Base-by-base conservation (phyloP, 2,329 filamentous ascomycete species). In the Alternaria sp. region DNA sequence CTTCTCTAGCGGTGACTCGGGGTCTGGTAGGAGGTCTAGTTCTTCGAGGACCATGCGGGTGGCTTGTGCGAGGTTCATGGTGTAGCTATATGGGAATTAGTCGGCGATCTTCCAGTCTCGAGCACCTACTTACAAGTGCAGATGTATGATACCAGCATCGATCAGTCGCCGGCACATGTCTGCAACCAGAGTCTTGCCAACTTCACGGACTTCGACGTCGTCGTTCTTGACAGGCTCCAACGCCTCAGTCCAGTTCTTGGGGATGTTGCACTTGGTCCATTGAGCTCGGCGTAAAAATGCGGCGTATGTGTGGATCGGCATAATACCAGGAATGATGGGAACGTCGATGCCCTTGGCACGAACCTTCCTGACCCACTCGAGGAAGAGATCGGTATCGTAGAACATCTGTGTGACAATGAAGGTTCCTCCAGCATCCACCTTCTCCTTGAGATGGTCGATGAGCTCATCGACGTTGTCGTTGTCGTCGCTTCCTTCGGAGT, bases 401-500 rank as follows among this genome's bases (percentile, higher is more conserved):
- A 98, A 98, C 96, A 99, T 99, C 83, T 99, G 96, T 0, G 96
- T 98, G 58, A 99, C 92, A 68, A 99, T 92, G 79, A 98, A 99
- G 7, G 92, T 91, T 66, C 91, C 94, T 55, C 96, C 96, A 63
- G 93, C 92, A 78, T 99, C 96, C 33, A 98, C 90, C 84, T 99
- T 99, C 81, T 98, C 92, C 84, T 98, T 98, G 76, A 99, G 83
- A 79, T 98, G 96, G 68, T 96, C 90, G 67, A 99, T 88, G 74
- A 99, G 86, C 64, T 88, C 82, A 50, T 97, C 94, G 57, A 93
- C 90, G 75, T 97, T 90, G 73, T 92, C 89, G 79, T 97, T 94
- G 80, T 98, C 96, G 74, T 99, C 96, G 73, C 91, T 93, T 33
- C 96, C 95, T 82, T 99, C 96, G 0, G 96, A 94, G 75, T 99